Conservation (phyloP, 2,329 filamentous ascomycete genomes). For the Coniochaeta sp. region DNA sequence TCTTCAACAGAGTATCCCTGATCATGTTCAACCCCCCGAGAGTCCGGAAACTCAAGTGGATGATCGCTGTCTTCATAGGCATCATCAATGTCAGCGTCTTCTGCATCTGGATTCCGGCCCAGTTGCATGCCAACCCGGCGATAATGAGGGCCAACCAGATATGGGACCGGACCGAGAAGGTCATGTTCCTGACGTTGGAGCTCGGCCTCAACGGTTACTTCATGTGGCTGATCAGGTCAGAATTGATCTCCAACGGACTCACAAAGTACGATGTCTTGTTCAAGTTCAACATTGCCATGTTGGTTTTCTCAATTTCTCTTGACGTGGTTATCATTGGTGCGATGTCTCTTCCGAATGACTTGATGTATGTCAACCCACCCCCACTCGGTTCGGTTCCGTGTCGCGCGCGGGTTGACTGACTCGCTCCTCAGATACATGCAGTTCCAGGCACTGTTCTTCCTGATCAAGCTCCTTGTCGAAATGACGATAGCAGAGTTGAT, state of each 20-base stretch:
- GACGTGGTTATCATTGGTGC: constrained; percentile 33
- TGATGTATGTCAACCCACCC: constrained; percentile 23
- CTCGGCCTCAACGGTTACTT: constrained; percentile 38
- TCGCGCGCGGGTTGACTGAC: not conserved
- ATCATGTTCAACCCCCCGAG: constrained; percentile 30
- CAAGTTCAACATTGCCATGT: constrained; percentile 36
- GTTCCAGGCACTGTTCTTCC: constrained; percentile 37
- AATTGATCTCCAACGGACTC: constrained; percentile 36
- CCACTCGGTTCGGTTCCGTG: not conserved
- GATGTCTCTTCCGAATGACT: constrained; percentile 37
- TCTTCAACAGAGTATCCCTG: constrained; percentile 40
- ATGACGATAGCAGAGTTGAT: constrained; percentile 45
- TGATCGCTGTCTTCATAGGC: constrained; percentile 29
- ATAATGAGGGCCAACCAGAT: constrained; percentile 34
- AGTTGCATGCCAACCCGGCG: constrained; percentile 28
- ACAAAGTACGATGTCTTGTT: constrained; percentile 37
- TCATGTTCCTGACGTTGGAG: constrained; percentile 36
- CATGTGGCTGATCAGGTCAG: constrained; percentile 32
- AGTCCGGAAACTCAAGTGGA: constrained; percentile 30
- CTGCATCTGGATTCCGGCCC: constrained; percentile 42
- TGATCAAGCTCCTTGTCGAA: constrained; percentile 43
- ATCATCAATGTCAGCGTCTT: constrained; percentile 41
- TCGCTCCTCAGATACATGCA: constrained; percentile 29
- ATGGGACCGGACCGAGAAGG: constrained; percentile 43
- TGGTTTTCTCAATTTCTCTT: constrained; percentile 35